Evolutionary conservation across 2,329 filamentous ascomycete species (phyloP).

Genomic region (Dactylellina haptotyla): DNA sequence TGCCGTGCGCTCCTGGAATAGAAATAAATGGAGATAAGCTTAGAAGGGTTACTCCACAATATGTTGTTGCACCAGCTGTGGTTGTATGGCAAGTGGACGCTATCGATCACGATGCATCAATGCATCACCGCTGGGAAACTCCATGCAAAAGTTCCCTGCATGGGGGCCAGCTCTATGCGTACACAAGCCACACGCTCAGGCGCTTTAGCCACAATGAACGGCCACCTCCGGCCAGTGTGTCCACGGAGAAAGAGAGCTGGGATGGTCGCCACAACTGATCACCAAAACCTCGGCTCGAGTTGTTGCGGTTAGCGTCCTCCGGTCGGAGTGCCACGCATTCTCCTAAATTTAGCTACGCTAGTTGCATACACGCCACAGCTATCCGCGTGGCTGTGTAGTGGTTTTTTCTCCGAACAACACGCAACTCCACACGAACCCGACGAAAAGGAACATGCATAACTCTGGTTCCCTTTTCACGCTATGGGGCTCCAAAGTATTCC

Average conservation of each 20-base stretch:
- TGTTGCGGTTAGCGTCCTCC: neutral
- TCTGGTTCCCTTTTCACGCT: neutral
- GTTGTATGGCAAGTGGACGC: conserved; percentile 7
- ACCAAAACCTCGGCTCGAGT: conserved; percentile 15
- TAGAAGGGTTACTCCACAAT: neutral
- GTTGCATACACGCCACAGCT: conserved; percentile 48
- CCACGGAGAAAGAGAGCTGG: no score
- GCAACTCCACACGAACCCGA: neutral
- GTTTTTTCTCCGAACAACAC: conserved; percentile 48
- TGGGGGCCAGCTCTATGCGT: neutral
- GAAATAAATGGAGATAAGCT: conserved; percentile 22
- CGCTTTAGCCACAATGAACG: conserved; percentile 21
- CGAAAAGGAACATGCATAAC: neutral
- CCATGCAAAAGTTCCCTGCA: neutral
- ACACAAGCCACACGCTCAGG: conserved; percentile 30
- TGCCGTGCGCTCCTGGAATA: conserved; percentile 3
- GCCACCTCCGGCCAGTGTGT: conserved; percentile 30
- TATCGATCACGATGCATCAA: conserved; percentile 18
- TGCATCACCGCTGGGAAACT: conserved; percentile 2
- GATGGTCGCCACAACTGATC: no score
- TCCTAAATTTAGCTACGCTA: conserved; percentile 37
- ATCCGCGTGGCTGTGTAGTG: conserved; percentile 49
- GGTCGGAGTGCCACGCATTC: conserved; percentile 23
- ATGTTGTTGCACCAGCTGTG: neutral
- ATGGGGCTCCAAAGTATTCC: neutral